Evolutionary conservation across 306 rosid species (phyloP), one percentile per base, ranked within the genome.

Genomic region (Psophocarpus tetragonolobus): DNA sequence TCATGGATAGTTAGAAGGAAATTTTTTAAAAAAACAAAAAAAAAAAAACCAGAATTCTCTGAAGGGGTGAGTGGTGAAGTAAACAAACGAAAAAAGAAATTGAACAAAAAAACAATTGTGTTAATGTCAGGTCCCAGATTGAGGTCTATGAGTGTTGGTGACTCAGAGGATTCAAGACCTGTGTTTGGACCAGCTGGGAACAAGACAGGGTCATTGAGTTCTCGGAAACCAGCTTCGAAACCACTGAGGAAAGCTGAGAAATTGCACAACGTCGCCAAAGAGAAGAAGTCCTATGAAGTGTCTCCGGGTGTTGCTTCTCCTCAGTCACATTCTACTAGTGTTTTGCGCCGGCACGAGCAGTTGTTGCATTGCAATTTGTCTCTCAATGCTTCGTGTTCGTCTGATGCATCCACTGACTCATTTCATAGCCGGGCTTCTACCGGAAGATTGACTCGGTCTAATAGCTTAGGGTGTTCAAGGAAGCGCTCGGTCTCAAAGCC

Each of bases 371-470:
- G 85, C 7, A 89, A 86, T 80, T 58, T 91, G 80, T 91, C 97
- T 6, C 66, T 91, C 56, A 91, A 86, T 70, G 97, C 97, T 57
- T 91, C 97, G 0, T 91, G 97, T 81, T 91, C 97, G 3, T 91
- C 97, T 2, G 97, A 91, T 71, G 97, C 97, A 29, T 91, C 97
- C 42, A 87, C 97, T 8, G 97, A 91, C 79, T 91, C 97, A 1
- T 89, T 91, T 74, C 93, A 83, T 42, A 89, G 97, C 80, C 86
- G 97, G 71, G 88, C 93, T 54, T 89, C 97, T 39, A 91, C 93
- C 0, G 93, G 97, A 38, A 87, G 93, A 82, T 64, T 91, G 84
- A 86, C 83, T 38, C 79, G 97, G 69, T 91, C 90, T 2, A 73
- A 79, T 80, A 89, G 91, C 75, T 70, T 82, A 15, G 91, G 97